These are phyloP conservation scores for Amanita subjunquillea DNA, from an alignment of 768 basidiomycete genomes.

Conservation along the genomic window DNA sequence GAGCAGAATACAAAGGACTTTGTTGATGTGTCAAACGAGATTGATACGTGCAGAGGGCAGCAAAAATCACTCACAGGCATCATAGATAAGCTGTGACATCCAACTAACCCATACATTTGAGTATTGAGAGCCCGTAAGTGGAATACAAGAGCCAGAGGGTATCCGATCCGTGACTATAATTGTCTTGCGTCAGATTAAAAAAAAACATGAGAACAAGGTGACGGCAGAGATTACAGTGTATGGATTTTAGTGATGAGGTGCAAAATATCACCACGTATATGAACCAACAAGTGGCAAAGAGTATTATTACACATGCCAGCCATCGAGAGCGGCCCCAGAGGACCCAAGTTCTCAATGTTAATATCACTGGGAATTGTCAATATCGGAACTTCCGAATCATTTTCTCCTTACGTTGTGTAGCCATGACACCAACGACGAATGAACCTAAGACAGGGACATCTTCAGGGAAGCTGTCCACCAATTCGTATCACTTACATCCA, in stretches of 20 bases:
- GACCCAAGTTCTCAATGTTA: conserved; percentile 3
- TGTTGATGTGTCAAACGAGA: neutral
- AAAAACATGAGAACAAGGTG: neutral
- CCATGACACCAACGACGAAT: neutral
- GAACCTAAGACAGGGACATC: neutral
- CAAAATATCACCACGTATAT: neutral
- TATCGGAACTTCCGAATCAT: neutral
- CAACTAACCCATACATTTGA: neutral
- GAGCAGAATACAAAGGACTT: neutral
- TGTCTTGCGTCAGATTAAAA: neutral
- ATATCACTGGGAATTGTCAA: neutral
- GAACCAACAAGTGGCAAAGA: neutral
- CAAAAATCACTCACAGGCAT: neutral
- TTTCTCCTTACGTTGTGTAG: neutral
- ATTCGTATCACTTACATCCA: neutral
- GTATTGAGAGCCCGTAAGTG: neutral
- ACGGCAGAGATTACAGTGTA: neutral
- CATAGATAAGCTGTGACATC: neutral
- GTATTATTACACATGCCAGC: neutral
- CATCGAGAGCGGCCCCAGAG: neutral
- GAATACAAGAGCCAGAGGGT: neutral
- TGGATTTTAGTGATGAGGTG: neutral
- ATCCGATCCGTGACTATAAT: neutral
- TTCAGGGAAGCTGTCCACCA: neutral
- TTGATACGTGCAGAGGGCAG: neutral